These are phyloP conservation scores for Aspergillus pseudotamarii DNA, from an alignment of 2,329 filamentous ascomycete species.

Conservation along the genomic window DNA sequence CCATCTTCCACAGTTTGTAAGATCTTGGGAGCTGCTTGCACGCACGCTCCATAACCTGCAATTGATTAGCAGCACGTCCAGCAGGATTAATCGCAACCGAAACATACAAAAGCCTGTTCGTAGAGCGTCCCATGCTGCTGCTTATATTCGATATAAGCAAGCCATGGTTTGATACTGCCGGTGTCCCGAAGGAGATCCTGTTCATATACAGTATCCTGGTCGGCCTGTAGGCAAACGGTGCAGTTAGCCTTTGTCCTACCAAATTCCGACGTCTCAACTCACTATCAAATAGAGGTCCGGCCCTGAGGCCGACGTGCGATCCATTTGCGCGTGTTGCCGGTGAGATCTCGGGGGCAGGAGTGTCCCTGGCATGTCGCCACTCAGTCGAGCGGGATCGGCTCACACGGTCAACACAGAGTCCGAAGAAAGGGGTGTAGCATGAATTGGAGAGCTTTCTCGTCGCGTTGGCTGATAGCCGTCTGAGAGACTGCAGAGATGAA, in stretches of 20 bases:
- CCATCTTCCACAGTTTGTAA: slow-evolving; percentile 98
- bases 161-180: slow-evolving; percentile 88
- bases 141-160: slow-evolving; percentile 92
- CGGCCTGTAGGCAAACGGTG: slow-evolving; percentile 59
- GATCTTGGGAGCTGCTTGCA: slow-evolving; percentile 88
- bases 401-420: slow-evolving; percentile 33
- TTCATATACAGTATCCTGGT: slow-evolving; percentile 93
- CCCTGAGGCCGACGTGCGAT: slow-evolving; percentile 44
- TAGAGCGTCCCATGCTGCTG: slow-evolving; percentile 78
- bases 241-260: slow-evolving; percentile 33
- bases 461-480: slow-evolving; percentile 20
- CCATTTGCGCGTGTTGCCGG: slow-evolving; percentile 48
- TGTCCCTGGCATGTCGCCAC: slow-evolving; percentile 54
- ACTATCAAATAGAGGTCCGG: slow-evolving; percentile 51
- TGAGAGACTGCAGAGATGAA: slow-evolving; percentile 28
- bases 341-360: slow-evolving; percentile 50
- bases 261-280: slow-evolving; percentile 25
- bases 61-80: slow-evolving; percentile 12
- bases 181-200: slow-evolving; percentile 88
- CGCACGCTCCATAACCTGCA: slow-evolving; percentile 78
- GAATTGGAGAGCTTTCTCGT: slow-evolving; percentile 32
- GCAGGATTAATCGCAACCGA: neutral
- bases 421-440: slow-evolving; percentile 28
- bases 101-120: slow-evolving; percentile 75
- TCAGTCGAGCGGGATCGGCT: slow-evolving; percentile 40